Base-by-base conservation (phyloP, 495 filamentous ascomycete genomes). In the Aspergillus baeticus region DNA sequence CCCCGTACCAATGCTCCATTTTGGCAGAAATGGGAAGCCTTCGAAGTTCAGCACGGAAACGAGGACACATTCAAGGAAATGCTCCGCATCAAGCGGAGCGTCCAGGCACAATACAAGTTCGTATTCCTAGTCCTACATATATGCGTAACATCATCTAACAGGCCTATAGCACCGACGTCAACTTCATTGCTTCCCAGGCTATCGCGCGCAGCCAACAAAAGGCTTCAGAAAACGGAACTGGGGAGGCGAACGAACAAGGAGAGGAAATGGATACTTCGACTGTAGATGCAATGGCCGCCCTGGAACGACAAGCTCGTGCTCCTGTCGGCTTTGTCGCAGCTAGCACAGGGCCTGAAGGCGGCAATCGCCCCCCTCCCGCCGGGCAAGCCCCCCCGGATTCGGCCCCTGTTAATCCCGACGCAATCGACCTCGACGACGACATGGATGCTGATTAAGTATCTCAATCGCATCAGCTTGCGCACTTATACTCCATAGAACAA, bases 21-120 rank as follows among this genome's bases (percentile, higher is more conserved):
- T 76, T 99, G 95, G 95, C 77, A 82, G 63, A 96, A 95, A 70
- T 99, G 94, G 94, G 94, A 99, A 69, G 76, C 82, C 47, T 99
- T 99, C 72, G 94, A 99, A 71, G 91, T 97, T 3, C 85, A 92
- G 68, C 94, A 98, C 68, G 94, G 94, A 50, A 99, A 99, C 71
- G 95, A 99, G 65, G 94, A 99, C 69, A 99, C 94, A 7, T 99
- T 94, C 79, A 97, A 96, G 77, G 94, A 98, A 70, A 99, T 99
- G 94, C 79, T 98, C 38, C 87, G 93, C 21, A 90, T 98, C 77
- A 99, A 96, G 81, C 77, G 94, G 65, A 96, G 92, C 76, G 94
- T 98, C 5, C 92, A 96, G 71, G 92, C 94, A 47, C 89, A 96
- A 77, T 98, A 92, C 77, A 96, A 96, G 81, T 85, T 81, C 67